phyloP scores from a whole-genome alignment of 192 early-diverging fungal species.

The Martensiomyces pterosporus region DNA sequence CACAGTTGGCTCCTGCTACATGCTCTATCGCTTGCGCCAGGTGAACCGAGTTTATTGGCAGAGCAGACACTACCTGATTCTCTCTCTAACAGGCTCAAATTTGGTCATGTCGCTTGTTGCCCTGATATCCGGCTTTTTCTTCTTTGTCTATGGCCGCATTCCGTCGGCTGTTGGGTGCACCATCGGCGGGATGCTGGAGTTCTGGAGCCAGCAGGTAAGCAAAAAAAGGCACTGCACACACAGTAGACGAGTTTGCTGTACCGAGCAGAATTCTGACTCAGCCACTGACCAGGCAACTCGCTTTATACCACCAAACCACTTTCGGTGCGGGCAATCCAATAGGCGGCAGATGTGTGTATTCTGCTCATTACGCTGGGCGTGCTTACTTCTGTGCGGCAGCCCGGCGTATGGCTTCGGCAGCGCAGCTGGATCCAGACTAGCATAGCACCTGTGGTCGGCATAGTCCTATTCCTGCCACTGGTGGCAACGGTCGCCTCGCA shows the following conservation, averaged over 20 bases:
- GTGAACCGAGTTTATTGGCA: slow-evolving; percentile 10
- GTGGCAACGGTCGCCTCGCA: slow-evolving; percentile 19
- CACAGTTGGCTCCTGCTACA: slow-evolving; percentile 13
- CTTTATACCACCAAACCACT: too few species aligned
- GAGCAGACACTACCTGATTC: slow-evolving; percentile 28
- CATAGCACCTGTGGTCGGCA: slow-evolving; percentile 30
- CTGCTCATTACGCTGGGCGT: slow-evolving; percentile 20
- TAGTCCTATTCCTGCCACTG: slow-evolving; percentile 30
- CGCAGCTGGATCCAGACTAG: slow-evolving; percentile 42
- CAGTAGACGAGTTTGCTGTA: too few species aligned
- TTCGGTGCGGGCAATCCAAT: too few species aligned
- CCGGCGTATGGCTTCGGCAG: slow-evolving; percentile 12
- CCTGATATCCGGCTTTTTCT: slow-evolving; percentile 26
- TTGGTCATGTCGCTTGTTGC: slow-evolving; percentile 10
- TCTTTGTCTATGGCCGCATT: slow-evolving; percentile 31
- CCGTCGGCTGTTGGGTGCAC: slow-evolving; percentile 25
- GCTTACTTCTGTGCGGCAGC: slow-evolving; percentile 19
- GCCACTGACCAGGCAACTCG: neutral
- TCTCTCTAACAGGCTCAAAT: slow-evolving; percentile 10
- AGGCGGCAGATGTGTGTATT: slow-evolving; percentile 27
- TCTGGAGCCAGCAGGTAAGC: slow-evolving; percentile 38
- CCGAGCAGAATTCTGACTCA: neutral
- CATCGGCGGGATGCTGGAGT: slow-evolving; percentile 38
- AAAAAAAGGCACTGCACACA: too few species aligned
- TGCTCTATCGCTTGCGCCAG: slow-evolving; percentile 11